Conservation (phyloP, 2,329 filamentous ascomycete species). For the Paecilomyces formosus region DNA sequence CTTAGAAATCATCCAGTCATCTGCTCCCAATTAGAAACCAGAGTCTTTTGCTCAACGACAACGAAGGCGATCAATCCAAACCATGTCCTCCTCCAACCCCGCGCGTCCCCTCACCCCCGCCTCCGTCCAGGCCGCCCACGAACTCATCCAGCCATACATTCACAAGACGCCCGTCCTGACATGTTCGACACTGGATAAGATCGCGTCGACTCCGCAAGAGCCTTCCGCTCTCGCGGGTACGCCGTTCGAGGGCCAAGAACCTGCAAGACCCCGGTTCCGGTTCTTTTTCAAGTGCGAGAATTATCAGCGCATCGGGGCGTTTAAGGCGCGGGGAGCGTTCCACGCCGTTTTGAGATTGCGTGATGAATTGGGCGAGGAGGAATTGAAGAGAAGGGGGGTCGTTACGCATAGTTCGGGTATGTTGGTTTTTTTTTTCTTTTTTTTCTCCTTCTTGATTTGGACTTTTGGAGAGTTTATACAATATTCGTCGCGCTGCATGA, state of each 20-base stretch:
- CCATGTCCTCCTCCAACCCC: background rate
- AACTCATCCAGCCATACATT: constrained; percentile 65
- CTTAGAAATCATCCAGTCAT: background rate
- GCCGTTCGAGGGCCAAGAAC: constrained; percentile 48
- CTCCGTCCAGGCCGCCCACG: constrained; percentile 65
- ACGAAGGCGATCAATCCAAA: background rate
- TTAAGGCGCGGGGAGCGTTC: constrained; percentile 87
- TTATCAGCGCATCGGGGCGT: constrained; percentile 80
- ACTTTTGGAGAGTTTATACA: background rate
- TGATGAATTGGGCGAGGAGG: constrained; percentile 53
- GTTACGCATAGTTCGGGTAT: constrained; percentile 84
- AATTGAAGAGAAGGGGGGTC: constrained; percentile 61
- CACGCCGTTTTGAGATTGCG: constrained; percentile 70
- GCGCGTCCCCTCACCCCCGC: constrained; percentile 58
- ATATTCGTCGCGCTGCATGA: background rate
- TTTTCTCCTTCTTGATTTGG: background rate
- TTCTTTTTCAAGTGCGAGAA: constrained; percentile 98
- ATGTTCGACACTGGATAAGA: constrained; percentile 61
- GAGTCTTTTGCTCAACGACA: background rate
- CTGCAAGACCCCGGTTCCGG: constrained; percentile 58
- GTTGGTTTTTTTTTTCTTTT: background rate
- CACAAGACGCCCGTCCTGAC: constrained; percentile 80
- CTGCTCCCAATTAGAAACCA: background rate
- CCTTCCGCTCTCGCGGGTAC: constrained; percentile 48
- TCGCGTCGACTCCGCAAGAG: constrained; percentile 66